Conservation (phyloP, 257 asterid species). For the Solanum rostratum region DNA sequence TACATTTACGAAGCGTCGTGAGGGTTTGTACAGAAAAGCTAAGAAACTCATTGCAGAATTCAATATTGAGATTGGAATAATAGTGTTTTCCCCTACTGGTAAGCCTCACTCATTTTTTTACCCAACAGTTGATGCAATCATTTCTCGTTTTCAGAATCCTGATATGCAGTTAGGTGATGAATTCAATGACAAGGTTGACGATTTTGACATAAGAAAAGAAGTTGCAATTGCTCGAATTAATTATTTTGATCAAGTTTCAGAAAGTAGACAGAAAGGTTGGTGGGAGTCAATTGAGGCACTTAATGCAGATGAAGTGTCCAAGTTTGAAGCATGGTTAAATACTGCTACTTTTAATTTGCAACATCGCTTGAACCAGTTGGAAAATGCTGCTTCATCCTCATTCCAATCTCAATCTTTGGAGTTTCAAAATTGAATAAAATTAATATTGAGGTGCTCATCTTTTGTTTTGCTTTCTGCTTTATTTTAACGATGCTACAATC, state of each 20-base stretch:
- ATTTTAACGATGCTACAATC: neutral
- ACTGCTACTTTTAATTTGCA: neutral
- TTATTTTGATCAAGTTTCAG: neutral
- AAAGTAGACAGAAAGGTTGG: neutral
- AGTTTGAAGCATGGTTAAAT: neutral
- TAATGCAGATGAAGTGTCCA: neutral
- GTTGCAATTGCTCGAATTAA: too few relatives aligned
- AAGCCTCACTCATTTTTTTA: neutral
- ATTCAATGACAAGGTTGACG: neutral
- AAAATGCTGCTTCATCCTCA: neutral
- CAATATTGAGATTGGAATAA: neutral
- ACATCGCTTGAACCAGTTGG: neutral
- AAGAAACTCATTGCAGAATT: neutral
- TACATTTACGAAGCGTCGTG: neutral
- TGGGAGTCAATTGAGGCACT: neutral
- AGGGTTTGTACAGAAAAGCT: neutral
- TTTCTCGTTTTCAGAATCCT: neutral
- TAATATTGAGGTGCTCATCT: neutral
- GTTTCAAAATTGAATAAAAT: too few relatives aligned
- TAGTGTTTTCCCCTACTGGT: neutral
- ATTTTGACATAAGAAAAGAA: too few relatives aligned
- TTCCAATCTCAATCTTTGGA: too few relatives aligned
- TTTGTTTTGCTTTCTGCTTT: too few relatives aligned
- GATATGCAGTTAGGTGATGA: neutral
- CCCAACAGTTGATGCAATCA: neutral